Base-by-base conservation (phyloP, 805 yeast species). In the Candida jianshihensis region DNA sequence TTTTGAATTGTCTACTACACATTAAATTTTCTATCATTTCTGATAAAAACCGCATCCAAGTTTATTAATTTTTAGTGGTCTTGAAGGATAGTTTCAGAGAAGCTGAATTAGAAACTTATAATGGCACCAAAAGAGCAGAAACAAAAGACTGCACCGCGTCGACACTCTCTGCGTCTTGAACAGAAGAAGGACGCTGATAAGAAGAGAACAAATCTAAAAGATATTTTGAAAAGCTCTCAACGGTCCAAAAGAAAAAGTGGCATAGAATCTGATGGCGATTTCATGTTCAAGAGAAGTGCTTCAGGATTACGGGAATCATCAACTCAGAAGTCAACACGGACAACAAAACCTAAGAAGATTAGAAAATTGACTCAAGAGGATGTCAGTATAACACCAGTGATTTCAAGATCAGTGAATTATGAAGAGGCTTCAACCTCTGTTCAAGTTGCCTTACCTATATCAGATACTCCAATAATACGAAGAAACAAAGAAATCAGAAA, bases 391-490 rank as follows among this genome's bases (percentile, higher is more conserved):
- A 17, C 36, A 2, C 35, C 26, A 12, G 30, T 29, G 14, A 29
- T 34, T 10, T 33, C 26, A 18, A 29, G 18, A 16, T 34, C 37
- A 2, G 39, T 33, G 6, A 31, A 30, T 13, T 51, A 48, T 35
- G 44, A 44, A 26, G 56, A 51, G 22, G 47, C 48, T 29, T 49
- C 54, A 2, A 45, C 52, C 1, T 49, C 57, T 1, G 31, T 45
- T 16, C 59, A 54, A 26, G 30, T 53, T 9, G 36, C 61, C 15
- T 40, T 64, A 19, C 64, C 68, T 1, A 37, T 53, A 8, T 45
- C 63, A 1, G 68, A 63, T 35, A 56, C 69, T 2, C 70, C 70
- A 6, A 53, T 61, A 35, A 60, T 60, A 25, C 51, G 54, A 33
- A 47, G 61, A 44, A 63, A 63, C 42, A 59, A 64, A 35, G 53